phyloP scores from a whole-genome alignment of 768 basidiomycete genomes.

The Leccinum olivaceopallidum region DNA sequence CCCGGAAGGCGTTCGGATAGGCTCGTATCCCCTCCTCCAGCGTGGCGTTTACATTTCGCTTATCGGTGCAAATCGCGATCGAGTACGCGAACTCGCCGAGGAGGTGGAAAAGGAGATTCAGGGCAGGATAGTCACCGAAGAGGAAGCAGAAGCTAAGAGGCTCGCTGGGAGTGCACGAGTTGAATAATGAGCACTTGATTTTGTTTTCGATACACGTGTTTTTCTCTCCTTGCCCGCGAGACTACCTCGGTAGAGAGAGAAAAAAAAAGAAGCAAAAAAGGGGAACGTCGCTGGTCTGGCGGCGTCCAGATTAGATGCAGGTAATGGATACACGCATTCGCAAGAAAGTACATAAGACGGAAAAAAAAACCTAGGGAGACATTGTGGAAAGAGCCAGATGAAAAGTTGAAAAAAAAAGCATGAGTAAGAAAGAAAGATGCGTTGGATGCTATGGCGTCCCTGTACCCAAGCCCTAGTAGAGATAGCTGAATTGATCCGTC shows the following conservation, averaged over 20 bases:
- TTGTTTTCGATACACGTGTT: not conserved
- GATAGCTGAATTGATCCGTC: not conserved
- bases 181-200: not conserved
- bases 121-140: conserved; percentile 62
- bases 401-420: not conserved
- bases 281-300: not conserved
- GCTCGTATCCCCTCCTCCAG: conserved; percentile 68
- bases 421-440: not conserved
- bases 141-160: conserved; percentile 59
- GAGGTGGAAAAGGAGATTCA: conserved; percentile 63
- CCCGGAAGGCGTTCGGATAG: conserved; percentile 76
- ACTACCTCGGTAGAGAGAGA: not conserved
- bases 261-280: not conserved
- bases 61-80: conserved; percentile 48
- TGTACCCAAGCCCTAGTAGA: not conserved
- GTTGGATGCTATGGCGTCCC: not conserved
- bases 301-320: not conserved
- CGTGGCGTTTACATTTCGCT: conserved; percentile 66
- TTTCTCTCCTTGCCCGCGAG: not conserved
- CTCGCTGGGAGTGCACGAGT: conserved; percentile 11
- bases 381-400: not conserved
- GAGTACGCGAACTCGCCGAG: conserved; percentile 54
- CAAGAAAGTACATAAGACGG: not conserved
- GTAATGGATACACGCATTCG: not conserved
- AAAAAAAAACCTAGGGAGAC: not conserved